Conservation (phyloP, 805 yeast species). For the Maudiozyma saulgeensis region DNA sequence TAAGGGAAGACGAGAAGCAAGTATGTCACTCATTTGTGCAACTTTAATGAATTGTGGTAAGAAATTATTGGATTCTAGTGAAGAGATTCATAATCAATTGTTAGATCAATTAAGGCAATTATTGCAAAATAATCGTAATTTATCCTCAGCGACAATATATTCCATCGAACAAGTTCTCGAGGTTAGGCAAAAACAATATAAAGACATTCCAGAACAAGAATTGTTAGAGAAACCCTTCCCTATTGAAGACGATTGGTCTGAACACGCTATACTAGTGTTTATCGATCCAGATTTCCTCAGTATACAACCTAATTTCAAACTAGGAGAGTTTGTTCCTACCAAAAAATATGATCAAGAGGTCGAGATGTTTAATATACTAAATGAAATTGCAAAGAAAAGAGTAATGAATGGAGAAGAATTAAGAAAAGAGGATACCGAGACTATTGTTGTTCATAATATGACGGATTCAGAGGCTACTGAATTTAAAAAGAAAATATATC, state of each 20-base stretch:
- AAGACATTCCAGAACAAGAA: neutral
- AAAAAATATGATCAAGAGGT: constrained; percentile 43
- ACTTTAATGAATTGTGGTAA: constrained; percentile 47
- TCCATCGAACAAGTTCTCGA: constrained; percentile 45
- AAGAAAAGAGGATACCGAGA: neutral
- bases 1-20: constrained; percentile 34
- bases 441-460: constrained; percentile 40
- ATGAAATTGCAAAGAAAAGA: constrained; percentile 28
- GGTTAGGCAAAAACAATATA: constrained; percentile 23
- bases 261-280: constrained; percentile 3
- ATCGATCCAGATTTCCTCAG: constrained; percentile 2
- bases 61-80: constrained; percentile 35
- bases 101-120: constrained; percentile 52
- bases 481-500: constrained; percentile 66
- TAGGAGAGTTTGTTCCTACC: constrained; percentile 39
- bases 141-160: constrained; percentile 35
- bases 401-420: constrained; percentile 12
- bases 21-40: constrained; percentile 45
- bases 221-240: neutral
- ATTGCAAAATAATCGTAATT: constrained; percentile 40
- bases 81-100: constrained; percentile 38
- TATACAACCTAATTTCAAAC: constrained; percentile 25
- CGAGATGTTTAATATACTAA: constrained; percentile 35
- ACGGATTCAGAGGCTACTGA: constrained; percentile 56
- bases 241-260: neutral